A percentile compares a stretch with the other conserved stretches of the same genome.
phyloP scores from a whole-genome alignment of 768 basidiomycete species.

The Pilatotrama ljubarskyi region DNA sequence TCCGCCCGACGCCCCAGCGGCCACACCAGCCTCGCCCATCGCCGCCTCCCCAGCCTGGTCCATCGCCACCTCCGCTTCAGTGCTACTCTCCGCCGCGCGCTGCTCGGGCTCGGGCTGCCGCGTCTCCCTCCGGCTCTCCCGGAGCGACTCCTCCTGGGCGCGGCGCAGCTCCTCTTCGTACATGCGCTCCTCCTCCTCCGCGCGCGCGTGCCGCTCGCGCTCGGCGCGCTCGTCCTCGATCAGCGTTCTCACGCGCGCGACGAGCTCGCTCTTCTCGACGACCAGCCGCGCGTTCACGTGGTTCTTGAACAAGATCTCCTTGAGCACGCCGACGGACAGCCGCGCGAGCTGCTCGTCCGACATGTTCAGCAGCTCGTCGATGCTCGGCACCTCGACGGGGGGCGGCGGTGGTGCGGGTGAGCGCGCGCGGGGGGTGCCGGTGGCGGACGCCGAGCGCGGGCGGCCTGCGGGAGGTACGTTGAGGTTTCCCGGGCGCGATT shows the following conservation, averaged over 20 bases:
- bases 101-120: not conserved
- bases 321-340: constrained; percentile 72
- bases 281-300: constrained; percentile 66
- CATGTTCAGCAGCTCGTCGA: constrained; percentile 70
- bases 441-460: constrained; percentile 45
- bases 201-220: constrained; percentile 30
- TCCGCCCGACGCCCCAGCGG: not conserved
- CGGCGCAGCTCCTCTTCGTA: constrained; percentile 25
- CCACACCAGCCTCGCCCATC: not conserved
- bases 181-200: constrained; percentile 26
- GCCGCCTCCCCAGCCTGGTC: not conserved
- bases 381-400: constrained; percentile 46
- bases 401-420: constrained; percentile 30
- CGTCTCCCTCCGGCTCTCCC: not conserved
- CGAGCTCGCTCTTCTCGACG: constrained; percentile 87
- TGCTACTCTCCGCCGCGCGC: not conserved
- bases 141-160: constrained; percentile 18
- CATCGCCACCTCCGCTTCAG: not conserved
- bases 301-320: constrained; percentile 77
- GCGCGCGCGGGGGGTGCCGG: constrained; percentile 1
- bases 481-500: constrained; percentile 23
- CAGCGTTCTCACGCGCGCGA: constrained; percentile 62
- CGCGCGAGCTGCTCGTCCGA: constrained; percentile 52
- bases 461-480: constrained; percentile 25
- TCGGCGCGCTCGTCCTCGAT: constrained; percentile 48